Conservation (phyloP, 257 asterid species). For the Solanum chmielewskii region DNA sequence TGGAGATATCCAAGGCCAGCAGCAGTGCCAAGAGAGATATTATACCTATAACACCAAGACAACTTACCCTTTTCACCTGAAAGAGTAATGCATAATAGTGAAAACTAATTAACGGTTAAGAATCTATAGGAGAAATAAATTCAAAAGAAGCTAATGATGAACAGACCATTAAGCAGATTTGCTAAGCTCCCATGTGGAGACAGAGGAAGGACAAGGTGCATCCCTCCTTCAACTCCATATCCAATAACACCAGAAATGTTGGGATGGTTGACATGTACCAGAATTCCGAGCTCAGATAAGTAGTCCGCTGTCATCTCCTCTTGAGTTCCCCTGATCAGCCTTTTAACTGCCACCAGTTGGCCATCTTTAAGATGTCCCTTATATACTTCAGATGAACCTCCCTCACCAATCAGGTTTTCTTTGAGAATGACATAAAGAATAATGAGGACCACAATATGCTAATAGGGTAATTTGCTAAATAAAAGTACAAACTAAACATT, state of each 20-base stretch:
- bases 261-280: conserved; percentile 91
- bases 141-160: not conserved
- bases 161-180: conserved; percentile 53
- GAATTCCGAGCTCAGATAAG: conserved; percentile 85
- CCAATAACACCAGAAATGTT: conserved; percentile 82
- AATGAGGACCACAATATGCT: not conserved
- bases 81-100: not conserved
- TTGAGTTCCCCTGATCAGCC: conserved; percentile 68
- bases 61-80: conserved; percentile 42
- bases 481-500: not conserved
- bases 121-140: not conserved
- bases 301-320: conserved; percentile 93
- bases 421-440: not conserved
- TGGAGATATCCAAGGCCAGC: conserved; percentile 83
- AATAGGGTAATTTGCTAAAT: not conserved
- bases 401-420: conserved; percentile 85
- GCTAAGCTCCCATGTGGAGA: conserved; percentile 91
- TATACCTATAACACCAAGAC: conserved; percentile 50
- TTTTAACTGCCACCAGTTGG: conserved; percentile 68
- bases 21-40: conserved; percentile 67
- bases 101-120: not conserved
- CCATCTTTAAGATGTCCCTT: conserved; percentile 78
- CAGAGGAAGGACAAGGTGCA: conserved; percentile 95
- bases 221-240: conserved; percentile 95
- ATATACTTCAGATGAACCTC: conserved; percentile 93